Conservation (phyloP, 2,329 filamentous ascomycete species). For the Colletotrichum chlorophyti region DNA sequence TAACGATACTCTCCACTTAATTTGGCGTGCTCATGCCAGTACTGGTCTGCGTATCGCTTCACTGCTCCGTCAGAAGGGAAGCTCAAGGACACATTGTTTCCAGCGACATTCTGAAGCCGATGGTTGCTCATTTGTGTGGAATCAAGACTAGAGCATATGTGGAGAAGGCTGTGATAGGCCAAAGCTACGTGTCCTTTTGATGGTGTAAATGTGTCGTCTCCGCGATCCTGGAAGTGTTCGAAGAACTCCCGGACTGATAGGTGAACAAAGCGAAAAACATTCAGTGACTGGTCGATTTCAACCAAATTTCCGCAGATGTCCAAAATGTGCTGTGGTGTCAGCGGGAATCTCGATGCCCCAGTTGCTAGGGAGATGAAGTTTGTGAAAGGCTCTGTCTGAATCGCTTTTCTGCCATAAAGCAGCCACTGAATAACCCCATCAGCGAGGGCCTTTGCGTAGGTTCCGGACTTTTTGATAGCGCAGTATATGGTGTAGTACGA, state of each 20-base stretch:
- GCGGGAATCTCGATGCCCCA: not conserved
- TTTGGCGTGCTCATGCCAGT: not conserved
- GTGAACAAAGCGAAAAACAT: not conserved
- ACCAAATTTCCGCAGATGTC: not conserved
- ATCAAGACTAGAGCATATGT: not conserved
- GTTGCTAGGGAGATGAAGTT: not conserved
- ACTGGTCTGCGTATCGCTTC: not conserved
- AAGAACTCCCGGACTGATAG: not conserved
- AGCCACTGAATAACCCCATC: not conserved
- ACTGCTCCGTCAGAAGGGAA: not conserved
- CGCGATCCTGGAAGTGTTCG: not conserved
- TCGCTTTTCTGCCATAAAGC: not conserved
- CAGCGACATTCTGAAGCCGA: too few relatives aligned
- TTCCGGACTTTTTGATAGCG: not conserved
- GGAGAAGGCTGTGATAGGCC: not conserved
- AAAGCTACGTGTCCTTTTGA: not conserved
- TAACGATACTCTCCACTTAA: not conserved
- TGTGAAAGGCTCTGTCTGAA: not conserved
- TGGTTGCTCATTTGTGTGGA: not conserved
- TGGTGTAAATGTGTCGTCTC: not conserved
- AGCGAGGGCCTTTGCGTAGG: not conserved
- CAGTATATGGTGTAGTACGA: not conserved
- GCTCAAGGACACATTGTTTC: not conserved
- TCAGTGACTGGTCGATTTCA: not conserved
- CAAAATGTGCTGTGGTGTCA: not conserved